Percentiles rank a stretch among this genome's conserved stretches.
Conservation (phyloP, 2,329 filamentous ascomycete genomes). For the Aureobasidium musti region DNA sequence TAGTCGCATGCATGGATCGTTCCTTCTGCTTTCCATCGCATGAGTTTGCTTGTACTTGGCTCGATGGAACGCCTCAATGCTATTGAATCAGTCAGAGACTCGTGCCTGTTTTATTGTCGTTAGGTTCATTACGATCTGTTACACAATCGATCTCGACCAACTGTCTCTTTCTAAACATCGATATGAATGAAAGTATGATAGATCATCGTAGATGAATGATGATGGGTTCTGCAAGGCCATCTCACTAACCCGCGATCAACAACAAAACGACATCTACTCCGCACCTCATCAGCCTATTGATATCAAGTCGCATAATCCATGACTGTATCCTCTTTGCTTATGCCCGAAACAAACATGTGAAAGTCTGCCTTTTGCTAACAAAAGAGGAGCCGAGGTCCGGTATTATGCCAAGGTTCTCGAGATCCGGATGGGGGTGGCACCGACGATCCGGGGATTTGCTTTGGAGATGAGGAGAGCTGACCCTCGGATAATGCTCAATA, state of each 20-base stretch:
- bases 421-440: conserved; percentile 6
- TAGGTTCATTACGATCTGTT: too few species aligned
- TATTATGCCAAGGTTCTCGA: background rate
- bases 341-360: background rate
- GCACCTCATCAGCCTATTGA: background rate
- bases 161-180: too few species aligned
- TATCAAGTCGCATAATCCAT: background rate
- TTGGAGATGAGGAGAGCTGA: background rate
- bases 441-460: background rate
- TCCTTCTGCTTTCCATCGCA: too few species aligned
- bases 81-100: too few species aligned
- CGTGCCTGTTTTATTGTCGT: too few species aligned
- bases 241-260: background rate
- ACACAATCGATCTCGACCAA: too few species aligned
- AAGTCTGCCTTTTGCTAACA: background rate
- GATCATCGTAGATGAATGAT: too few species aligned
- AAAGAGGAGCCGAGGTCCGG: conserved; percentile 5
- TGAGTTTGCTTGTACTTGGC: too few species aligned
- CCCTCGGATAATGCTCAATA: background rate
- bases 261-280: background rate
- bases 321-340: background rate
- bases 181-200: too few species aligned
- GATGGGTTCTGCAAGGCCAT: too few species aligned
- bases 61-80: too few species aligned
- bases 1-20: too few species aligned